Evolutionary conservation across 2,329 filamentous ascomycete genomes (phyloP).

Genomic region (Arachnomyces sp.): DNA sequence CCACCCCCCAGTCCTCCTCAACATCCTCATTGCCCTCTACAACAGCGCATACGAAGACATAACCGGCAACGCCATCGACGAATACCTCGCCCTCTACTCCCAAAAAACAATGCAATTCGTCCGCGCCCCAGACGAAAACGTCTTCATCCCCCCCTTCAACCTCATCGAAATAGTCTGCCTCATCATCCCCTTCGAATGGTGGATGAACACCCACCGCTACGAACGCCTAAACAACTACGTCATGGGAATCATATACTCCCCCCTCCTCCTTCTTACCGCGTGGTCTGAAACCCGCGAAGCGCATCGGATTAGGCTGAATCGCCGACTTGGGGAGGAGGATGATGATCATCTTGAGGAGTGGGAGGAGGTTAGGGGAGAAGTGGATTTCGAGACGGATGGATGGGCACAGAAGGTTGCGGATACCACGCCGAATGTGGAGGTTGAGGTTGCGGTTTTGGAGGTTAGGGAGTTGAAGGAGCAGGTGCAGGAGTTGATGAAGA

Average conservation of each 20-base stretch:
- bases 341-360: constrained; percentile 86
- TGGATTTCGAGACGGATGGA: constrained; percentile 71
- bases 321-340: constrained; percentile 73
- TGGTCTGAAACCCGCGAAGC: constrained; percentile 61
- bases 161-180: constrained; percentile 78
- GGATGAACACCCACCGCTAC: constrained; percentile 68
- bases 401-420: constrained; percentile 73
- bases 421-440: constrained; percentile 73
- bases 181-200: constrained; percentile 84
- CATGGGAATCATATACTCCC: constrained; percentile 79
- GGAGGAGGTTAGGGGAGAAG: constrained; percentile 64
- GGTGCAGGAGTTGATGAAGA: constrained; percentile 54
- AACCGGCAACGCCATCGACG: constrained; percentile 84
- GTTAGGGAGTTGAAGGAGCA: constrained; percentile 35
- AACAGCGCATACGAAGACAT: constrained; percentile 96
- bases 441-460: constrained; percentile 67
- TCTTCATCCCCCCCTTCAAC: constrained; percentile 94
- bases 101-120: constrained; percentile 97
- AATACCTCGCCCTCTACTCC: constrained; percentile 86
- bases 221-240: constrained; percentile 78
- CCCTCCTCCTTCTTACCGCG: constrained; percentile 71
- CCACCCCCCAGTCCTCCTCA: constrained; percentile 58
- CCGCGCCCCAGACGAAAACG: constrained; percentile 92
- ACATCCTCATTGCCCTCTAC: constrained; percentile 94
- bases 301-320: constrained; percentile 60